Evolutionary conservation across 148 eudicot species (phyloP).

Genomic region (Agrostemma githago): DNA sequence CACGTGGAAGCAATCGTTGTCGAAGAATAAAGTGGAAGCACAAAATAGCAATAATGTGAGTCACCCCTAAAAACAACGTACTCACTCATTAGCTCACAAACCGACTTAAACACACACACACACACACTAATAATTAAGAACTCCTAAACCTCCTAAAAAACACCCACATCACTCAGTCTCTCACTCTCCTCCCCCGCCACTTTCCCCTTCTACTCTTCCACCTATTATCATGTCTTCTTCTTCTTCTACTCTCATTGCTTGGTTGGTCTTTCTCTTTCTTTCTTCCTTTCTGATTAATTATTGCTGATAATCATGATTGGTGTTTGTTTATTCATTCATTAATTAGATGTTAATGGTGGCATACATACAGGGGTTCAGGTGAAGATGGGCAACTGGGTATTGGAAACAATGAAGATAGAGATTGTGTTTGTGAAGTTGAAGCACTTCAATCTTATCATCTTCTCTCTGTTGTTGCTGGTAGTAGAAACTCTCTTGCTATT

Average conservation of each 20-base stretch:
- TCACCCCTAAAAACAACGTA: background rate
- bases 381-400: conserved; percentile 97
- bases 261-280: conserved; percentile 28
- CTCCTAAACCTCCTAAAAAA: background rate
- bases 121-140: no score
- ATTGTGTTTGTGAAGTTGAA: conserved; percentile 59
- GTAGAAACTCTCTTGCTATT: conserved; percentile 96
- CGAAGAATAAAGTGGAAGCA: no score
- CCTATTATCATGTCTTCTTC: conserved; percentile 29
- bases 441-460: conserved; percentile 43
- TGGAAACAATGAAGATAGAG: conserved; percentile 78
- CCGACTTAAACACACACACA: background rate
- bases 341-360: background rate
- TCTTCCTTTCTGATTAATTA: background rate
- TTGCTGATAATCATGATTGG: background rate
- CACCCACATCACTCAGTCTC: conserved; percentile 15
- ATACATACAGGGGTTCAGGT: conserved; percentile 83
- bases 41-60: no score
- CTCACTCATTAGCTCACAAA: background rate
- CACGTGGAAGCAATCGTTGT: no score
- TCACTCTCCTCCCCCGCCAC: background rate
- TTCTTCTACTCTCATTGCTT: conserved; percentile 59
- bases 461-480: conserved; percentile 82
- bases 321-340: background rate
- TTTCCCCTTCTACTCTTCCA: background rate